Percentiles rank a stretch among this genome's conserved stretches.
These are phyloP conservation scores for Trametes elegans DNA, from an alignment of 768 basidiomycete genomes.

Conservation along the genomic window DNA sequence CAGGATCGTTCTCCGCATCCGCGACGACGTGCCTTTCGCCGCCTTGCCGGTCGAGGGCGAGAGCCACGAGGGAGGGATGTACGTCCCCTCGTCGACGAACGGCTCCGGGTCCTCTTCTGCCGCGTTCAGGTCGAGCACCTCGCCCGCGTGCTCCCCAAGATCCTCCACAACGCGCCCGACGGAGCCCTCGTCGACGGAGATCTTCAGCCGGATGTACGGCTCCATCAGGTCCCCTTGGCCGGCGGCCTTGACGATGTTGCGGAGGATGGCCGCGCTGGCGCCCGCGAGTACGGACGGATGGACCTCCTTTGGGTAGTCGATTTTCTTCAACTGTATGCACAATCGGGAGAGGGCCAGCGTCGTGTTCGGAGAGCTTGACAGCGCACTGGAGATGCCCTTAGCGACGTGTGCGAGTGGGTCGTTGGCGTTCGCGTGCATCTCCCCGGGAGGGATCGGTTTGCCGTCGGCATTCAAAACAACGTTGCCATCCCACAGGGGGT, in stretches of 20 bases:
- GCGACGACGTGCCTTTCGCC: slow-evolving; percentile 29
- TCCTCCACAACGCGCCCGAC: slow-evolving; percentile 82
- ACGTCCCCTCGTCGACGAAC: slow-evolving; percentile 62
- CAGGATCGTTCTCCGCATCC: slow-evolving; percentile 61
- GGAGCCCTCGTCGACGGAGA: slow-evolving; percentile 62
- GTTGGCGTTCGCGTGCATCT: slow-evolving; percentile 36
- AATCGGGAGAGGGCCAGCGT: slow-evolving; percentile 67
- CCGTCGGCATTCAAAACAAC: slow-evolving; percentile 58
- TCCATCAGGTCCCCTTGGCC: slow-evolving; percentile 77
- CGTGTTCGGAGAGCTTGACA: slow-evolving; percentile 79
- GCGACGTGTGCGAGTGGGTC: slow-evolving; percentile 55
- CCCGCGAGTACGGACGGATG: slow-evolving; percentile 29
- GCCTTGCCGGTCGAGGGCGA: slow-evolving; percentile 61
- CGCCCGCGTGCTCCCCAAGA: slow-evolving; percentile 80
- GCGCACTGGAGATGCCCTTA: slow-evolving; percentile 65
- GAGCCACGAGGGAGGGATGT: slow-evolving; percentile 71
- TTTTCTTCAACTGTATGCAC: slow-evolving; percentile 50
- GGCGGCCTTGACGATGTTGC: slow-evolving; percentile 55
- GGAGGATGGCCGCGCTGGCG: slow-evolving; percentile 62
- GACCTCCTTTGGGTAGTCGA: slow-evolving; percentile 37
- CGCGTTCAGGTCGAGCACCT: slow-evolving; percentile 61
- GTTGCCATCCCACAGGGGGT: slow-evolving; percentile 77
- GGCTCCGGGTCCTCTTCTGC: slow-evolving; percentile 38
- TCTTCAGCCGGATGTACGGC: slow-evolving; percentile 69
- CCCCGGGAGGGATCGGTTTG: slow-evolving; percentile 50